Percentiles rank a stretch among this genome's conserved stretches.
Evolutionary conservation across 768 basidiomycete species (phyloP).

Genomic region (Pleurotus ostreatus): DNA sequence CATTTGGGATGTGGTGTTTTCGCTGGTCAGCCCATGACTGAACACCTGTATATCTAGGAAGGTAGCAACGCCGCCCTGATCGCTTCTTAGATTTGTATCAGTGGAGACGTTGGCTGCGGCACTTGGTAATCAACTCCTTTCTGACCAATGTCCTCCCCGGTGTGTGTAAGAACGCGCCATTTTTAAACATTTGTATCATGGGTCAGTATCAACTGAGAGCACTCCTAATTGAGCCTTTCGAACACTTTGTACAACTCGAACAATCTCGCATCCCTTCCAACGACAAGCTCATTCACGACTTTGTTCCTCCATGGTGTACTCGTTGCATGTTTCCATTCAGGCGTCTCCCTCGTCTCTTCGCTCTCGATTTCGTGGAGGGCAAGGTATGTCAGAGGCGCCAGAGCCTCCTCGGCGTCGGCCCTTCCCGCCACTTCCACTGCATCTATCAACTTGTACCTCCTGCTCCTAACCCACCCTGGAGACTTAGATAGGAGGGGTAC

Average conservation of each 20-base stretch:
- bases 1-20: too few species aligned
- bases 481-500: conserved; percentile 22
- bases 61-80: too few species aligned
- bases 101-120: too few species aligned
- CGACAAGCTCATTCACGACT: conserved; percentile 14
- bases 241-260: conserved; percentile 22
- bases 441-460: conserved; percentile 24
- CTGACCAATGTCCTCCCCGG: too few species aligned
- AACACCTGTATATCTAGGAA: too few species aligned
- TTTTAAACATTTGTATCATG: too few species aligned
- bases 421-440: conserved; percentile 14
- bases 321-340: conserved; percentile 18
- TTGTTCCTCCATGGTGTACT: conserved; percentile 21
- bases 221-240: neutral
- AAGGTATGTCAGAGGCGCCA: conserved; percentile 23
- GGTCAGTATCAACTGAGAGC: neutral
- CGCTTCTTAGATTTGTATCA: too few species aligned
- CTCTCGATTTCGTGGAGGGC: conserved; percentile 24
- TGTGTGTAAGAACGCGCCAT: too few species aligned
- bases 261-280: conserved; percentile 16
- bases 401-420: conserved; percentile 8
- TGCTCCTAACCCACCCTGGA: conserved; percentile 26
- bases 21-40: too few species aligned
- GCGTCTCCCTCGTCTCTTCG: conserved; percentile 15
- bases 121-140: too few species aligned